Evolutionary conservation across 2,329 filamentous ascomycete genomes (phyloP), one percentile per base, ranked within the genome.

Genomic region (Orbilia blumenaviensis): DNA sequence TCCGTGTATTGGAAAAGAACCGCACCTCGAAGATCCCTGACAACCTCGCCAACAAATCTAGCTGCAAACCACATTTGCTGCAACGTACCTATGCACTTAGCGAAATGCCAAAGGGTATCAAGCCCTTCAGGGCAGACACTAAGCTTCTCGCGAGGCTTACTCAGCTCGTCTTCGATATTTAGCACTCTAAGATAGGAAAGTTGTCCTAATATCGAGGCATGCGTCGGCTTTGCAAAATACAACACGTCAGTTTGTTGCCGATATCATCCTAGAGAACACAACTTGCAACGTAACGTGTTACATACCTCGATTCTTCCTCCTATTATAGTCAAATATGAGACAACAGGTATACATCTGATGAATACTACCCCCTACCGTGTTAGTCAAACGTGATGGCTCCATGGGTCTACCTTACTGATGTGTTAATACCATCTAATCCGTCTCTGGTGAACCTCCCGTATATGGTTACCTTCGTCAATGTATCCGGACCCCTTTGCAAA

Each of bases 371-470:
- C 23, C 1, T n/a, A 34, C 6, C 10, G 10, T 6, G 12, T 41
- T 41, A n/a, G 12, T n/a, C 2, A 10, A 6, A n/a, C 36, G 12
- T n/a, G n/a, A n/a, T n/a, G 12, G 36, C 36, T n/a, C 21, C 8
- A 21, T 34, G 7, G 18, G 6, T 14, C 0, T 34, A 5, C 14
- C 14, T 14, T 12, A 61, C 3, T 25, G 16, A 18, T 12, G 16
- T 38, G 23, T 46, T 14, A 44, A 8, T 52, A 75, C 71, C 56
- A 14, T 21, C n/a, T 9, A 75, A 44, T 21, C 71, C 71, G n/a
- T 46, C 63, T 18, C 46, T 25, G 2, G 71, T 75, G 32, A 75
- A 75, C 29, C 50, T 75, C 7, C 71, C 71, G 48, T 68, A 75
- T 12, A 75, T 68, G 10, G 63, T 68, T 14, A 75, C 54, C 18